Evolutionary conservation across 2,329 filamentous ascomycete species (phyloP).

Genomic region (Pseudogymnoascus sp.): DNA sequence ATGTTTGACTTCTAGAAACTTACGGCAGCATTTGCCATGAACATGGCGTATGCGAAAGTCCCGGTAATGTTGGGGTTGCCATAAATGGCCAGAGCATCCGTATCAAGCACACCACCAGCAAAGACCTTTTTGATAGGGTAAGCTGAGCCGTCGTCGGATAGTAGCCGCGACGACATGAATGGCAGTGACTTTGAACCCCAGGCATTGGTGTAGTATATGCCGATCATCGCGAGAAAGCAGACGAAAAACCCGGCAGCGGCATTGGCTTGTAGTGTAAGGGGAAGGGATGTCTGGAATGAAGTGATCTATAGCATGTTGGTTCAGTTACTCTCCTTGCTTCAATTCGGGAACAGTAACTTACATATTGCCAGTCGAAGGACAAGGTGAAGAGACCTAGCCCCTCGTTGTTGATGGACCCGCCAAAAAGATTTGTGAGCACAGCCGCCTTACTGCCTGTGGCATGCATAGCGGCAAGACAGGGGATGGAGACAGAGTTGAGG

Average conservation of each 20-base stretch:
- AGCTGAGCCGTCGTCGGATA: conserved; percentile 29
- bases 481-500: conserved; percentile 36
- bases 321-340: conserved; percentile 3
- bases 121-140: conserved; percentile 39
- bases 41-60: conserved; percentile 44
- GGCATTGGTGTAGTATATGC: conserved; percentile 36
- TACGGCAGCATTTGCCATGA: conserved; percentile 51
- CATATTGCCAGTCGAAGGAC: conserved; percentile 40
- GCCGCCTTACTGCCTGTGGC: conserved; percentile 39
- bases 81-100: conserved; percentile 34
- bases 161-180: conserved; percentile 38
- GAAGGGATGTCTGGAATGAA: conserved; percentile 45
- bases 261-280: conserved; percentile 44
- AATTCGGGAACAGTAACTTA: conserved; percentile 29
- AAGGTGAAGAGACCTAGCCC: conserved; percentile 37
- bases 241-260: conserved; percentile 38
- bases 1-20: conserved; percentile 20
- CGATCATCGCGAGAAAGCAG: conserved; percentile 44
- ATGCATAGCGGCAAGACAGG: conserved; percentile 39
- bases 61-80: conserved; percentile 43
- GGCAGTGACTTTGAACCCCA: conserved; percentile 36
- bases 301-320: conserved; percentile 37
- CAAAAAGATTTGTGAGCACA: conserved; percentile 42
- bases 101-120: conserved; percentile 34
- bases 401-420: conserved; percentile 39